Base-by-base conservation (phyloP, 2,329 filamentous ascomycete genomes). In the Cytospora chrysosperma region DNA sequence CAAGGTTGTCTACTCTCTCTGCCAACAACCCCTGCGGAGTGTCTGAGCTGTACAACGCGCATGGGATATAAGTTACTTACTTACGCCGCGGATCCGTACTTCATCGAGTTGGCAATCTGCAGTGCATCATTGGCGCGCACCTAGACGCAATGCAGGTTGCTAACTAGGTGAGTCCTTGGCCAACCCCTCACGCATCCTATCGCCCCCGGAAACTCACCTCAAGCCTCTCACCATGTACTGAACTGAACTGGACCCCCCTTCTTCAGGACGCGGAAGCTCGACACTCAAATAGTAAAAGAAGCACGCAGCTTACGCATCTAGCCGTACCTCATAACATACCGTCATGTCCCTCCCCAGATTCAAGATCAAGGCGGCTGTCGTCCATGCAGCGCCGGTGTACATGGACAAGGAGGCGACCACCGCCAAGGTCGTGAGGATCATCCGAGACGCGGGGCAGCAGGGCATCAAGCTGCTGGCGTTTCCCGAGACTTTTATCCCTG, bases 321-420 rank as follows among this genome's bases (percentile, higher is more conserved):
- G n/a, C n/a, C n/a, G n/a, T n/a, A n/a, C n/a, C n/a, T n/a, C n/a
- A n/a, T n/a, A n/a, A n/a, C n/a, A n/a, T 17, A 12, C 12, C 40
- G 40, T 17, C 13, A 60, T 60, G 58, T 24, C 58, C 9, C 34
- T 60, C 7, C 58, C 64, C 30, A 67, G 63, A 30, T 62, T 69
- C 57, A 69, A 66, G 51, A 26, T 60, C n/a, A 60, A 60, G n/a
- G 67, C 67, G 5, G 70, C 70, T 3, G 69, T 67, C 6, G 70
- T 64, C 26, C 70, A 70, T 47, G 65, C 69, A 7, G 64, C 68
- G 30, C 69, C 69, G 15, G 61, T 71, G 24, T 71, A 68, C 30
- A 71, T 71, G 69, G 47, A 69, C 65, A 70, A 71, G 59, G 56
- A 56, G 10, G 67, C 66, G 10, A 70, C 69, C 9, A 66, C 69